Evolutionary conservation across 1,284 basidiomycete species (phyloP).

Genomic region (Ustilago hordei): DNA sequence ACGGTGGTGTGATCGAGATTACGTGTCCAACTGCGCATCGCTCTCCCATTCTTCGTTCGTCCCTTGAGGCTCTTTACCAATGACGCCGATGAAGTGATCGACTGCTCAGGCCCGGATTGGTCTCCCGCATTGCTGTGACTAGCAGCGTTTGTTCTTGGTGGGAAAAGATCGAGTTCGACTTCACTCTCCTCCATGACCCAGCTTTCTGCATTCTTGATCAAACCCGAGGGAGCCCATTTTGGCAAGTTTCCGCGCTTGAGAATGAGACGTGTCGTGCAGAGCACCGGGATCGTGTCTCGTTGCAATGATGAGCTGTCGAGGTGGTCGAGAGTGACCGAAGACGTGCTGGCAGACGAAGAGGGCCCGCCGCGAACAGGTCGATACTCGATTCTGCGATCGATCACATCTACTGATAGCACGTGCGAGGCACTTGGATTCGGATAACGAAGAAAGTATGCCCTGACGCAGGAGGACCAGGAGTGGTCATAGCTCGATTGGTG

Average conservation of each 20-base stretch:
- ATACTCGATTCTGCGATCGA: conserved; percentile 75
- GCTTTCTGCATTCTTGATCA: conserved; percentile 72
- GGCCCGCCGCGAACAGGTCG: conserved; percentile 40
- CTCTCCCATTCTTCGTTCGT: conserved; percentile 44
- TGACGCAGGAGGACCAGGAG: conserved; percentile 58
- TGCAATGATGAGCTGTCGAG: conserved; percentile 54
- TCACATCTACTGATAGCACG: conserved; percentile 92
- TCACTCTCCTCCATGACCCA: conserved; percentile 69
- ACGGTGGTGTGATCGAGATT: conserved; percentile 67
- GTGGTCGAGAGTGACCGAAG: conserved; percentile 47
- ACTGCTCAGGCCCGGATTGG: background rate
- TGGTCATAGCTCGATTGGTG: conserved; percentile 49
- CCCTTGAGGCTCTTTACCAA: conserved; percentile 26
- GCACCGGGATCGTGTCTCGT: conserved; percentile 74
- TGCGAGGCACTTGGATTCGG: conserved; percentile 96
- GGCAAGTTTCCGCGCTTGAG: conserved; percentile 90
- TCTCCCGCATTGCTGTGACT: background rate
- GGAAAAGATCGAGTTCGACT: conserved; percentile 62
- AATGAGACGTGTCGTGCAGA: conserved; percentile 90
- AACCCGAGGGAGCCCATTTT: conserved; percentile 87
- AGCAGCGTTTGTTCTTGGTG: conserved; percentile 17
- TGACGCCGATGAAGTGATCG: background rate
- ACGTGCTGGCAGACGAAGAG: conserved; percentile 26
- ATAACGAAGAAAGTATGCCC: conserved; percentile 92
- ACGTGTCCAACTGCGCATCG: conserved; percentile 67